Base-by-base conservation (phyloP, 371 early-diverging fungal genomes). In the Mortierella sp. region DNA sequence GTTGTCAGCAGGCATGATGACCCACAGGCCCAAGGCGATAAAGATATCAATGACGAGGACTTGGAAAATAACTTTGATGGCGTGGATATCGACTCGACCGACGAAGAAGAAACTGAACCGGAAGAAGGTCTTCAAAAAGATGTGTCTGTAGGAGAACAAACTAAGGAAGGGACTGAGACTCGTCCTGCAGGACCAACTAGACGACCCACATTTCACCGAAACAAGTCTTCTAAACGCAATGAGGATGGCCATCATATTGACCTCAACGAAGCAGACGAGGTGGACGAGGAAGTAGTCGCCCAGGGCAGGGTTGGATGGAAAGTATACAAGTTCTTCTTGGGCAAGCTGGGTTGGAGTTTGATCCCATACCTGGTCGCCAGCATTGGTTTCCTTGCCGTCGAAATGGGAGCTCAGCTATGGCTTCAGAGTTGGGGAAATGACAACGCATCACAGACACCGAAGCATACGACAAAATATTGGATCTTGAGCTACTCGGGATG, bases 131-230 rank as follows among this genome's bases (percentile, higher is more conserved):
- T 23, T 63, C 62, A 66, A 47, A 46, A 62, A 1, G 43, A 44
- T 1, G 51, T 60, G 25, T 57, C 23, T 1, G 63, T 56, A 26
- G 46, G 28, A 1, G 21, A 61, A 23, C 21, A n/a, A 12, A 18
- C 30, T 45, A 23, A 14, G 64, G 48, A 48, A 0, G 28, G 50
- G 30, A 28, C 57, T 21, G 19, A 15, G 12, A 53, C 44, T 1
- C 91, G 91, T 3, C 89, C 90, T 11, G 73, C 87, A 7, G 94
- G 94, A 37, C 68, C 94, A 6, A 81, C 94, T 53, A 86, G 85
- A 50, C 44, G 71, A 48, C 71, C 71, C 12, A 60, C 55, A n/a
- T 47, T 46, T 18, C 59, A 55, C 28, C 71, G 71, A 18, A 55
- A 64, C 45, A 64, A 72, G 37, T 66, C 72, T 7, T 66, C 72